Conservation (phyloP, 129 eudicot species). For the Cynara cardunculus region DNA sequence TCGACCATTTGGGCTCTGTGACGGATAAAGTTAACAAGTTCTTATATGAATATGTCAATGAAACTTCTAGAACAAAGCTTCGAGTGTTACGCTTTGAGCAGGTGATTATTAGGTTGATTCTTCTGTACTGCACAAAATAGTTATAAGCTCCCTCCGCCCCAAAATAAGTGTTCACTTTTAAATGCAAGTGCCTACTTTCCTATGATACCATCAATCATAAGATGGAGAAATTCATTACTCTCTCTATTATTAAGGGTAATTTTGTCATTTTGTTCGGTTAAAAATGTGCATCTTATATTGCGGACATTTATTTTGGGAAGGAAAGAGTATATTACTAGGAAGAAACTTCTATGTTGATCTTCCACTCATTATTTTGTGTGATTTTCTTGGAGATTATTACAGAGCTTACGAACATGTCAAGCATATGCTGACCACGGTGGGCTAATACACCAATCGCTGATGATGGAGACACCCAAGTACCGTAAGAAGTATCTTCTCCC, state of each 20-base stretch:
- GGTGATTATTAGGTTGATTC: constrained; percentile 35
- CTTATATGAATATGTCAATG: constrained; percentile 49
- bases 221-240: not conserved
- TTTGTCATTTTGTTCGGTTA: not conserved
- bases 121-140: not conserved
- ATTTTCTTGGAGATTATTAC: constrained; percentile 10
- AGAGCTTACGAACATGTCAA: constrained; percentile 61
- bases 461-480: constrained; percentile 38
- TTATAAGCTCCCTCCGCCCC: no score
- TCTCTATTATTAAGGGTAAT: not conserved
- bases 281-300: not conserved
- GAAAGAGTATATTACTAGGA: not conserved
- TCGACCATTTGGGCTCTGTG: constrained; percentile 87
- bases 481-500: constrained; percentile 55
- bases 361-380: not conserved
- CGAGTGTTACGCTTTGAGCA: constrained; percentile 56
- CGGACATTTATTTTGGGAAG: not conserved
- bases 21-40: constrained; percentile 53
- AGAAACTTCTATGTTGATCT: constrained; percentile 1
- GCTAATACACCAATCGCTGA: constrained; percentile 35
- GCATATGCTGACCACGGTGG: constrained; percentile 36
- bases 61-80: constrained; percentile 42
- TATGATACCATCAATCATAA: not conserved
- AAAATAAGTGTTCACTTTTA: not conserved
- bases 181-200: not conserved